Conservation (phyloP, 805 yeast species). For the Kregervanrija pseudodelftensis region DNA sequence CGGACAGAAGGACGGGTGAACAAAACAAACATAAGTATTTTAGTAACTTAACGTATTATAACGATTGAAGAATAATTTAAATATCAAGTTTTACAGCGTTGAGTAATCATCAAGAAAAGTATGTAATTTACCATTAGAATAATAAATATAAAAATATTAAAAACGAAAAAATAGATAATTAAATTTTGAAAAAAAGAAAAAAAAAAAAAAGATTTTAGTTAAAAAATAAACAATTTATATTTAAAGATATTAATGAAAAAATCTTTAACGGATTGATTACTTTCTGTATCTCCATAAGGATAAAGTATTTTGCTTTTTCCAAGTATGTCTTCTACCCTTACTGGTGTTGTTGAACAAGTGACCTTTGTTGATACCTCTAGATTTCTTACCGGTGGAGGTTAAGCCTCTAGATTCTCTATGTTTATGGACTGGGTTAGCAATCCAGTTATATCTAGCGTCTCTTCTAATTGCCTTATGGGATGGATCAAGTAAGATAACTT, state of each 20-base stretch:
- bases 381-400: slow-evolving; percentile 96
- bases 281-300: slow-evolving; percentile 99
- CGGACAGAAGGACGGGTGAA: background rate
- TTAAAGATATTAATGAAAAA: slow-evolving; percentile 1
- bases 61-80: too few species aligned
- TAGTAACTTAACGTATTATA: too few species aligned
- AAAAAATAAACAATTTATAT: too few species aligned
- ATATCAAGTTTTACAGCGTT: background rate
- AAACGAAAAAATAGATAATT: background rate
- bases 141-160: background rate
- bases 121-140: background rate
- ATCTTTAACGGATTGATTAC: slow-evolving; percentile 28
- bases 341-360: slow-evolving; percentile 97
- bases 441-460: slow-evolving; percentile 99
- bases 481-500: slow-evolving; percentile 97
- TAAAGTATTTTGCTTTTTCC: slow-evolving; percentile 99
- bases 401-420: slow-evolving; percentile 99
- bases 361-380: slow-evolving; percentile 99
- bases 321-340: slow-evolving; percentile 98
- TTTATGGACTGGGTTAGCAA: slow-evolving; percentile 99
- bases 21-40: too few species aligned
- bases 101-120: background rate
- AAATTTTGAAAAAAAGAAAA: background rate
- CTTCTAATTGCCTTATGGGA: slow-evolving; percentile 98
- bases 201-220: too few species aligned